Evolutionary conservation across 768 basidiomycete species (phyloP), one percentile per base, ranked within the genome.

Genomic region (Mycena chlorophos): DNA sequence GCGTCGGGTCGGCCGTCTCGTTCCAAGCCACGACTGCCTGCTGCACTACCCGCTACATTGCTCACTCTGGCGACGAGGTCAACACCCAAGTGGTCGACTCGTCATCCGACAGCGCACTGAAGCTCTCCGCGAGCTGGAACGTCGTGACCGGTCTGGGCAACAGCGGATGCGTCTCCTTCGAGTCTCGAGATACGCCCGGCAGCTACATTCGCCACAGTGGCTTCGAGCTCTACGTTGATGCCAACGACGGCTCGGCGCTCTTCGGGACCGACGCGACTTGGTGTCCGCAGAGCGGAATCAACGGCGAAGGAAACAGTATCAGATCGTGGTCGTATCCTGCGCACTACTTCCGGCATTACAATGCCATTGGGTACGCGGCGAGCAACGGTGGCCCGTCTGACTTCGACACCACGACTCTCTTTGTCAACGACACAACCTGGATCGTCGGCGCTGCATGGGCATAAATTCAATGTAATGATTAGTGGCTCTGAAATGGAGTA

Each of bases 91-190:
- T 34, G n/a, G 29, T 51, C 22, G 5, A 16, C 30, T 34, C 49
- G n/a, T 29, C 29, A 17, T 17, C n/a, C 29, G 12, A 5, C 49
- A 51, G 14, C 19, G 37, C 28, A 5, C 27, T 34, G 10, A 26
- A 10, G 20, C 49, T 34, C 5, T 39, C 28, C 17, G 49, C 49
- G 4, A 51, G 49, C 49, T 51, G 49, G 49, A 51, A 31, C 20
- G 49, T 51, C 5, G 30, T 31, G 4, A 23, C 4, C 17, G 49
- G 49, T 23, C 49, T 51, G 10, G 49, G 28, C 25, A 51, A 51
- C 49, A 51, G 49, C 31, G 49, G 30, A 31, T 51, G 49, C 49
- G 20, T 51, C 17, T 51, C 49, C 5, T 51, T 51, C 27, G 28
- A 51, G 49, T 22, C 48, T 17, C 23, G 29, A 14, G 48, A 49